These are phyloP conservation scores for Scutellaria galericulata DNA, from an alignment of 257 asterid genomes.

Conservation along the genomic window DNA sequence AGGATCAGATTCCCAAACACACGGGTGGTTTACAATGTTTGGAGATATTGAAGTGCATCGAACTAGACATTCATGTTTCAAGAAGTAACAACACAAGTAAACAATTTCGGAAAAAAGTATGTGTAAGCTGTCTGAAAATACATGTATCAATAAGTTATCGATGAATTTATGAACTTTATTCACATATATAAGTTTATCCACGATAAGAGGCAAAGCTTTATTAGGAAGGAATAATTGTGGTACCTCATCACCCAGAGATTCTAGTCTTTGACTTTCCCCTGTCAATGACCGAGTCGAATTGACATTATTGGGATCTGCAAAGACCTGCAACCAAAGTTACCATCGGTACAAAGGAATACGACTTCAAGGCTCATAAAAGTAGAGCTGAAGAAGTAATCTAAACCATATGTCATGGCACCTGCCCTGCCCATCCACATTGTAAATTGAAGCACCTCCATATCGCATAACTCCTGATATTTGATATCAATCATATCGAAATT, in stretches of 20 bases:
- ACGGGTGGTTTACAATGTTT: too few relatives aligned
- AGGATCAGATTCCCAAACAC: too few relatives aligned
- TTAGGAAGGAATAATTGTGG: constrained; percentile 13
- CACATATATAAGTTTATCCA: not conserved
- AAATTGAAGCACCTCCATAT: constrained; percentile 67
- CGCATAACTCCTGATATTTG: constrained; percentile 56
- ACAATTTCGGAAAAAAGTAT: too few relatives aligned
- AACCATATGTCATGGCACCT: constrained; percentile 54
- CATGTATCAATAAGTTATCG: too few relatives aligned
- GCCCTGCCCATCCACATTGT: constrained; percentile 72
- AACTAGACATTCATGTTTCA: too few relatives aligned
- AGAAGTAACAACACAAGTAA: not conserved
- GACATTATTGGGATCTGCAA: constrained; percentile 43
- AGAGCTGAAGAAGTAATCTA: constrained; percentile 27
- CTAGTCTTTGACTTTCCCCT: constrained; percentile 48
- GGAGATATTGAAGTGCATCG: too few relatives aligned
- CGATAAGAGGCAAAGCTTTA: constrained; percentile 10
- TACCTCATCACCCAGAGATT: constrained; percentile 58
- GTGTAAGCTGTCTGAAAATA: not conserved
- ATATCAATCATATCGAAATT: not conserved
- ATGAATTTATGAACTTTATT: not conserved
- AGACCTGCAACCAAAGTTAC: constrained; percentile 49
- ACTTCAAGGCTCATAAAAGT: constrained; percentile 32
- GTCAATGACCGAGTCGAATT: constrained; percentile 36
- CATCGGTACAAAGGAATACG: constrained; percentile 30